Evolutionary conservation across 352 stramenopile species (phyloP), one percentile per base, ranked within the genome.

Genomic region (Pythium scleroteichum): DNA sequence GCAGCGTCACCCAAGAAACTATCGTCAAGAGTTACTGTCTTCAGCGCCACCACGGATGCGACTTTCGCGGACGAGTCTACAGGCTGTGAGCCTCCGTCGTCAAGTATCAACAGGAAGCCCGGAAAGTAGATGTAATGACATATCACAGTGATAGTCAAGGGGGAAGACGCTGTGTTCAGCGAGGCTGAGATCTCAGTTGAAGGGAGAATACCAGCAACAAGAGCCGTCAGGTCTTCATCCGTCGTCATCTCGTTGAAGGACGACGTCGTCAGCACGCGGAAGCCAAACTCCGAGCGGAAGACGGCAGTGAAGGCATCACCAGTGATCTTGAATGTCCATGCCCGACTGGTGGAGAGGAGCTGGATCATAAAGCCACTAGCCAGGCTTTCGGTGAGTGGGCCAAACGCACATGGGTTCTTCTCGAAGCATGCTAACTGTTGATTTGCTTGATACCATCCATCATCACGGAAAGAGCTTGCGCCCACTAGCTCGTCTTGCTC

Each of bases 341-440:
- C 40, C 17, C 8, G 27, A 5, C 24, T 38, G 7, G 19, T 50
- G 17, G 59, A 53, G 26, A 56, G 20, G 16, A 75, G 44, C 29
- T 53, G 20, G 14, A 66, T 16, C 71, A 75, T 75, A n/a, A 38
- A 26, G 22, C 51, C 51, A 3, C 10, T 26, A 13, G 63, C 51
- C 16, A 61, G 45, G 0, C 45, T 26, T 6, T 38, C 33, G 6
- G 33, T 17, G 3, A 78, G 58, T 13, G 62, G 62, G 22, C 69
- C 66, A 24, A 72, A 61, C 13, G 69, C 53, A 41, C 69, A 77
- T 2, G n/a, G 24, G 22, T 55, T 20, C 1, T 23, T 13, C 6
- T 73, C 64, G 20, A 68, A 71, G 45, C 58, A 70, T 24, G 56
- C 60, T 10, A 78, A 48, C 4, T 38, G 27, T 19, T 71, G 39